Base-by-base conservation (phyloP, 352 stramenopile genomes). In the Phytophthora cajani region DNA sequence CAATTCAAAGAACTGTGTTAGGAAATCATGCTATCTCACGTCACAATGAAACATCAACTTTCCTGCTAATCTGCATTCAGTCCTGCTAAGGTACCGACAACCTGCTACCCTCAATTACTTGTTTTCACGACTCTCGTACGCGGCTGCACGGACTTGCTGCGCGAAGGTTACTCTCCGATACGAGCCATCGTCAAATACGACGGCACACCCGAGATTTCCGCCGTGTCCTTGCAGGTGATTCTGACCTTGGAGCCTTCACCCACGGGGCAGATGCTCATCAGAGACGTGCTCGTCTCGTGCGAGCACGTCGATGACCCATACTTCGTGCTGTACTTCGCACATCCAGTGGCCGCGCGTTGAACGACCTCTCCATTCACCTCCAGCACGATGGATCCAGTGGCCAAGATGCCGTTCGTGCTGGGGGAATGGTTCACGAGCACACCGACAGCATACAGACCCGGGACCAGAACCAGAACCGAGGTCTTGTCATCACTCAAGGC, bases 181-280 rank as follows among this genome's bases (percentile, higher is more conserved):
- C 30, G 21, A 23, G 64, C 21, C 9, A 44, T 58, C 14, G 52
- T 68, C 44, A 72, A 59, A 23, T 67, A 72, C 23, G 65, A 72
- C 6, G 21, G 0, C 6, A 11, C 16, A 9, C 42, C 58, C 17
- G 16, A 9, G 23, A 62, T 55, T 2, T 10, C 3, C 5, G 40
- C 33, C 14, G 52, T 58, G 8, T 30, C 50, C 7, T 47, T 60
- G 51, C 27, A 72, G 7, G 30, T 23, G 5, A 67, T 44, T 2
- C 14, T 16, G 16, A 72, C 25, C 12, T 27, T 1, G 3, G 51
- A 58, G 12, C 54, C 14, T 23, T 59, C 52, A 10, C 59, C 51
- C 10, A 66, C 33, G 3, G 57, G 47, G 19, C 50, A 11, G 21
- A 66, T 61, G 32, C 56, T 50, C 49, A 62, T 62, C 11, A 30